Conservation (phyloP, 371 early-diverging fungal species). For the Sporodiniella umbellata region DNA sequence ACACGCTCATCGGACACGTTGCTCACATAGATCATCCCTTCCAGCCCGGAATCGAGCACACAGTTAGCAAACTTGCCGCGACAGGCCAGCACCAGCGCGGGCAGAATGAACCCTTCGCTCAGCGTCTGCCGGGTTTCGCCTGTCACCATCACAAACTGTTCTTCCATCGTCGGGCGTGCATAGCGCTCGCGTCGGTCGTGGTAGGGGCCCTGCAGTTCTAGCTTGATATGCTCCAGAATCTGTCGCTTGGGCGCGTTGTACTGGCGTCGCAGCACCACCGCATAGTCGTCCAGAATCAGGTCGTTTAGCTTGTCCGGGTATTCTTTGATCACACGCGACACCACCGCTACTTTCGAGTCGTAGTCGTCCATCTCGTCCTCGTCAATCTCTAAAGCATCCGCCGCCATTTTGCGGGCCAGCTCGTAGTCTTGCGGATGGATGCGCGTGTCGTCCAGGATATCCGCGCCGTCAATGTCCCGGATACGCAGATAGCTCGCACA, state of each 20-base stretch:
- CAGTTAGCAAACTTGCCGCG: constrained; percentile 74
- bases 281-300: constrained; percentile 89
- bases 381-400: constrained; percentile 93
- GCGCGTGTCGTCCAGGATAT: constrained; percentile 92
- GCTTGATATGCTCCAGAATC: constrained; percentile 80
- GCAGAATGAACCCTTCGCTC: constrained; percentile 61
- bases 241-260: constrained; percentile 76
- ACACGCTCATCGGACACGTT: constrained; percentile 62
- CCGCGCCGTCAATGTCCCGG: constrained; percentile 48
- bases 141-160: constrained; percentile 85
- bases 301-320: constrained; percentile 80
- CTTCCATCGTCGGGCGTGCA: constrained; percentile 54
- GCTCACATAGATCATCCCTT: constrained; percentile 74
- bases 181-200: constrained; percentile 73
- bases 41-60: constrained; percentile 78
- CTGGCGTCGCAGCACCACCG: constrained; percentile 72
- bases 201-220: constrained; percentile 85
- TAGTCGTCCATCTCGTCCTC: constrained; percentile 77
- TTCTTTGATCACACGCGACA: constrained; percentile 79
- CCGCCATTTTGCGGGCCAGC: constrained; percentile 95
- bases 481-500: constrained; percentile 91
- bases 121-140: constrained; percentile 78
- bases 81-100: constrained; percentile 61
- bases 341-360: constrained; percentile 49
- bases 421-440: constrained; percentile 96